Percentiles rank a stretch among this genome's conserved stretches.
Evolutionary conservation across 1,284 basidiomycete genomes (phyloP).

Genomic region (Takashimella koratensis): DNA sequence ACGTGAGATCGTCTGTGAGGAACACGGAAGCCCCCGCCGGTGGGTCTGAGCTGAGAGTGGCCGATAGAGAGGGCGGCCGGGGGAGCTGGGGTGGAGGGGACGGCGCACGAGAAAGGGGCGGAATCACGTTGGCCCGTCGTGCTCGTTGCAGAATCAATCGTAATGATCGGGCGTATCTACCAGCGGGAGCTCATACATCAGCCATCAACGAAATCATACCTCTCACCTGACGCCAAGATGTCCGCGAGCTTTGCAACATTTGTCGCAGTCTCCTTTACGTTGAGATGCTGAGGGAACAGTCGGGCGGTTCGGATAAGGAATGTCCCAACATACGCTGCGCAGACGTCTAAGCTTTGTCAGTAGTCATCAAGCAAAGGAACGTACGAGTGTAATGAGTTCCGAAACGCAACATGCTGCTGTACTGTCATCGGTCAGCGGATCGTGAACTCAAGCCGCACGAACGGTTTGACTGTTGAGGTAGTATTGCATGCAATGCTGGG

Average conservation of each 20-base stretch:
- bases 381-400: constrained; percentile 51
- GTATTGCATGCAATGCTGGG: constrained; percentile 43
- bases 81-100: constrained; percentile 31
- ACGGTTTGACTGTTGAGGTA: constrained; percentile 36
- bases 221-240: constrained; percentile 69
- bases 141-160: constrained; percentile 79
- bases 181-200: constrained; percentile 66
- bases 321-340: constrained; percentile 84
- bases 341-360: constrained; percentile 65
- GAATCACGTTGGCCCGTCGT: constrained; percentile 59
- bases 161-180: constrained; percentile 78
- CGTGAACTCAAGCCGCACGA: too few relatives aligned
- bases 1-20: constrained; percentile 14
- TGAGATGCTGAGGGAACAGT: constrained; percentile 78
- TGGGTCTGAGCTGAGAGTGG: neutral
- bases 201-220: constrained; percentile 10
- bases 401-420: constrained; percentile 83
- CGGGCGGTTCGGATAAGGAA: constrained; percentile 77
- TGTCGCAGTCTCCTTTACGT: constrained; percentile 65
- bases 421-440: constrained; percentile 60
- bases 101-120: constrained; percentile 33
- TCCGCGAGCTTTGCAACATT: constrained; percentile 71
- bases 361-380: constrained; percentile 50
- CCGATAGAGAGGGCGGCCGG: constrained; percentile 16
- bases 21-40: constrained; percentile 1